Base-by-base conservation (phyloP, 768 basidiomycete genomes). In the Trametes punicea region DNA sequence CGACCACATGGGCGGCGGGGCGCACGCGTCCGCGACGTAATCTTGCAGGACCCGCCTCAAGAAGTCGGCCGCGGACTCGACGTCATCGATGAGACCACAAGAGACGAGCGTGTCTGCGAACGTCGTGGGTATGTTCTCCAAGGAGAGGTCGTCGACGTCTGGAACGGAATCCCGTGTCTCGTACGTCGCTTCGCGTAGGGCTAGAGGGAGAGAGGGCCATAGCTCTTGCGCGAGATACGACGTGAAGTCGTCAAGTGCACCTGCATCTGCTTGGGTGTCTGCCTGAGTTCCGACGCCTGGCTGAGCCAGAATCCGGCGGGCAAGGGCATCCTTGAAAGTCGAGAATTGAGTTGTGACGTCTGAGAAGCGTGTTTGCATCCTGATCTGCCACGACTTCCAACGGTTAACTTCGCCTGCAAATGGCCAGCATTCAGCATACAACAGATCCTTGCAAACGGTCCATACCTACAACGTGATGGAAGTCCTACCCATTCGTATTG, bases 1-100 rank as follows among this genome's bases (percentile, higher is more conserved):
- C 11, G 72, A 73, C 82, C 82, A 84, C 7, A 74, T 69, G 0
- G 80, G 80, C 10, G 78, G 80, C 1, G 81, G 75, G 4, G 77
- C 76, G 46, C 74, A 77, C 0, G 74, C 76, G 25, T 80, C 73
- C 1, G 69, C 65, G n/a, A 79, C 49, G 59, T 79, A 84, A 18
- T 74, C 74, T 3, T 46, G 59, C 7, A 83, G 53, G 0, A 70
- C 70, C 49, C 72, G 75, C 11, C 71, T 66, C 16, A 84, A 64
- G 57, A 82, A 76, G 5, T 52, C 55, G 0, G 23, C 65, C 31
- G 77, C 71, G 5, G 70, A 75, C 13, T 82, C 79, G 3, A 59
- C 53, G 61, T 81, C 80, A 0, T 65, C 54, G 0, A 70, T 67
- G 21, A 81, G 63, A 6, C 73, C 73, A 60, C 82, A 84, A 0